Conservation (phyloP, 345 rosid genomes). For the Lepidium aucheri region DNA sequence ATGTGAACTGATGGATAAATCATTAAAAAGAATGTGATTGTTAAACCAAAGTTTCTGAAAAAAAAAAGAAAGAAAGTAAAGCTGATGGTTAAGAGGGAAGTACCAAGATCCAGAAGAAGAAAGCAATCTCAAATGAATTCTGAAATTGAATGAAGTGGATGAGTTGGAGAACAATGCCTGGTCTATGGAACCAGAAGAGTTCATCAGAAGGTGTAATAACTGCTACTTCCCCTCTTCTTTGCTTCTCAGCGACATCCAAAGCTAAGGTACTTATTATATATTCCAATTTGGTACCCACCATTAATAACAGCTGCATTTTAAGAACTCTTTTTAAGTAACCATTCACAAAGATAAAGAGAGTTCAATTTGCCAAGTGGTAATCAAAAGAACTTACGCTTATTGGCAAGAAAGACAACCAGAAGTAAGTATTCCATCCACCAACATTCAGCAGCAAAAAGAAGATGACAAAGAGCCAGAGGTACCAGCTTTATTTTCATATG, state of each 20-base stretch:
- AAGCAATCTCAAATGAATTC: conserved; percentile 76
- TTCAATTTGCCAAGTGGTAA: not conserved
- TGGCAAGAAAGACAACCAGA: conserved; percentile 87
- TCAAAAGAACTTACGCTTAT: conserved; percentile 47
- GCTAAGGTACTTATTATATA: conserved; percentile 55
- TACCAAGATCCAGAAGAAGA: conserved; percentile 89
- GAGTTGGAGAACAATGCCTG: conserved; percentile 45
- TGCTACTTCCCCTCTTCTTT: conserved; percentile 27
- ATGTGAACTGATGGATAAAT: conserved; percentile 35
- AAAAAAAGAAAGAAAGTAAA: not conserved
- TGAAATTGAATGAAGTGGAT: conserved; percentile 83
- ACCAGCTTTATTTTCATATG: conserved; percentile 41
- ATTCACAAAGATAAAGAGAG: not conserved
- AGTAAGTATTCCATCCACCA: conserved; percentile 80
- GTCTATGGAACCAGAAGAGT: conserved; percentile 64
- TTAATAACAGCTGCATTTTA: conserved; percentile 52
- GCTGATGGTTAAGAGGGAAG: not conserved
- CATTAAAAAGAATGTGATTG: not conserved
- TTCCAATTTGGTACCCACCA: conserved; percentile 77
- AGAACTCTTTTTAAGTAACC: not conserved
- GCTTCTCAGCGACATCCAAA: conserved; percentile 30
- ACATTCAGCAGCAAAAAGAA: conserved; percentile 67
- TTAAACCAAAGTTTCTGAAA: not conserved
- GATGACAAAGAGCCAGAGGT: conserved; percentile 84
- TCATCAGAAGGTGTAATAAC: conserved; percentile 61